Base-by-base conservation (phyloP, 345 rosid species). In the Citrus maxima region DNA sequence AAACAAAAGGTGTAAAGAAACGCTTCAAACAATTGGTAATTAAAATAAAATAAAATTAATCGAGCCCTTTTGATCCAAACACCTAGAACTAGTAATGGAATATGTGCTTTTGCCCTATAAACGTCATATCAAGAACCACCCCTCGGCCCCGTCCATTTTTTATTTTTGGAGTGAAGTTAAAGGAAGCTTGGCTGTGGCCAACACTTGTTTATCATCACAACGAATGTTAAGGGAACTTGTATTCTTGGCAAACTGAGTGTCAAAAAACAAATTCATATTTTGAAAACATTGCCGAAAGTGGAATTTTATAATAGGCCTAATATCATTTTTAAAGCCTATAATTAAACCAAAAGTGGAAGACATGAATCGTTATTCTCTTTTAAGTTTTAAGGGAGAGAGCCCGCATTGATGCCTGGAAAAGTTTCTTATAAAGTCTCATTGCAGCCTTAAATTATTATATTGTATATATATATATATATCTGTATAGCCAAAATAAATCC, bases 201-300 rank as follows among this genome's bases (percentile, higher is more conserved):
- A 72, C 77, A 55, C 61, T 32, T 62, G 79, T 42, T 82, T 74
- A 51, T 82, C 70, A 38, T 80, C 85, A 54, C 46, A 64, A 80
- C 79, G 67, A 42, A 46, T 54, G 80, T 38, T 76, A 38, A 73
- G 4, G 4, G 18, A 54, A 28, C 65, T 63, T 77, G 70, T 73
- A 55, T n/a, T 79, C 69, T 67, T 71, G 62, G 77, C 32, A 66
- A 27, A 60, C 24, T 12, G n/a, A 56, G 58, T 71, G 28, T 75
- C 35, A 9, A 56, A 62, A 79, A 65, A 61, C 82, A 74, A 74
- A 25, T 66, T 86, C 85, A 51, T 21, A 40, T 40, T 72, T 74
- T n/a, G 73, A 77, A 70, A 72, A 24, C 67, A 54, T 75, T 46
- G 86, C 84, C 84, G 83, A 84, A 86, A 82, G 87, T 58, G 24